A percentile compares a stretch with the other conserved stretches of the same genome.
Conservation (phyloP, 2,329 filamentous ascomycete species). For the Apiospora sp. region DNA sequence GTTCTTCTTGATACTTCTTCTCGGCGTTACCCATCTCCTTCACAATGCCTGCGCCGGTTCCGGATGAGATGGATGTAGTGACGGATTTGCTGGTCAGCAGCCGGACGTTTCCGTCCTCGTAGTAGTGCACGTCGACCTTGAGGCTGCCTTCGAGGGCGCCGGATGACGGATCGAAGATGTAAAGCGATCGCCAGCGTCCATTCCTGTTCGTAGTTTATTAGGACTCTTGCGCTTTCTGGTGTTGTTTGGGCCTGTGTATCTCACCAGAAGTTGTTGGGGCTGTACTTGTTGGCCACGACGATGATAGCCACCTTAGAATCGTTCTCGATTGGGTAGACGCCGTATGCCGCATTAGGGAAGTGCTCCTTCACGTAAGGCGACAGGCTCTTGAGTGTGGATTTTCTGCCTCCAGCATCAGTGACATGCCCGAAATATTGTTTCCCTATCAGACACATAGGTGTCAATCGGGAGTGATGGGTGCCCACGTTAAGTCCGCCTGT, state of each 20-base stretch:
- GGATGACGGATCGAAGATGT: slow-evolving; percentile 77
- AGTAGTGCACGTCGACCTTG: slow-evolving; percentile 98
- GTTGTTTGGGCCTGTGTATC: slow-evolving; percentile 30
- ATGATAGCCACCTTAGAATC: slow-evolving; percentile 81
- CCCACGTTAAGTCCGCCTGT: slow-evolving; percentile 82
- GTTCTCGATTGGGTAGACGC: slow-evolving; percentile 81
- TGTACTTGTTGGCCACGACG: slow-evolving; percentile 95
- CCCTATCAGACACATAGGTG: background rate
- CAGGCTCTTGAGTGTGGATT: slow-evolving; percentile 83
- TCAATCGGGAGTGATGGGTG: slow-evolving; percentile 24
- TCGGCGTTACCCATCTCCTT: slow-evolving; percentile 81
- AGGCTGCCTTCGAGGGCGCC: slow-evolving; percentile 77
- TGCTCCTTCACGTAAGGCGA: slow-evolving; percentile 83
- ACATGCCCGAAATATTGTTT: background rate
- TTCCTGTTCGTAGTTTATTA: slow-evolving; percentile 65
- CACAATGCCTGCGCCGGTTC: slow-evolving; percentile 72
- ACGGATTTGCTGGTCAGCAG: slow-evolving; percentile 87
- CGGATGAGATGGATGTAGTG: slow-evolving; percentile 65
- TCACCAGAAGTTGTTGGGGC: slow-evolving; percentile 96
- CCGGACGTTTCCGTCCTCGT: slow-evolving; percentile 97
- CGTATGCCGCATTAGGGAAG: slow-evolving; percentile 81
- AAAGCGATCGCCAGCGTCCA: slow-evolving; percentile 92
- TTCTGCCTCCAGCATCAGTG: slow-evolving; percentile 56
- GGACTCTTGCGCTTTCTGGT: slow-evolving; percentile 32
- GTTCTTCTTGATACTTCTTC: slow-evolving; percentile 94